Base-by-base conservation (phyloP, 345 rosid species). In the Excoecaria agallocha region DNA sequence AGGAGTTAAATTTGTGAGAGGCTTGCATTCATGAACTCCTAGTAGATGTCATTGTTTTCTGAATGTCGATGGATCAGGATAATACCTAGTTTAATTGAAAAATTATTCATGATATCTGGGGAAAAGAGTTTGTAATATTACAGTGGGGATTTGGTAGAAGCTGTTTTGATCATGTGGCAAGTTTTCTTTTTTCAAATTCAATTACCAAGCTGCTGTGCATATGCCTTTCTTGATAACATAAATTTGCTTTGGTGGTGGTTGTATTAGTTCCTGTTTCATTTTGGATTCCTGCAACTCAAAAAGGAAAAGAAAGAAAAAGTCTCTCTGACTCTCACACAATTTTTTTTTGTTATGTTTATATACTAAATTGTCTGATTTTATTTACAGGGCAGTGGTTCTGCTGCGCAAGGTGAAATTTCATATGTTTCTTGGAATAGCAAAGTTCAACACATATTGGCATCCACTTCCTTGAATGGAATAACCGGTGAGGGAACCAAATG, bases 391-490 rank as follows among this genome's bases (percentile, higher is more conserved):
- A 90, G 83, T 81, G 96, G 98, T 84, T 83, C 97, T 77, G 89
- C 98, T 67, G 70, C 93, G 58, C 99, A 96, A 87, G 97, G 93
- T 78, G 99, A 96, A 89, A 91, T 93, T 78, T 93, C 98, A 20
- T 93, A 84, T 85, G 77, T 96, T 54, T 93, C 98, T 49, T 96
- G 99, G 99, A 96, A 96, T 81, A 83, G 92, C 81, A 96, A 88
- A 84, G 97, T 93, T 82, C 92, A 89, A 45, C 91, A 96, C 73
- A 96, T 96, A 76, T 83, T 96, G 73, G 97, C 97, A 68, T 93
- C 99, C 74, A 91, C 99, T 69, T 96, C 99, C 43, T 85, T 87
- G 75, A 89, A 88, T 77, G 99, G 99, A 79, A 89, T 91, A 75
- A 96, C 98, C 68, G 96, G 99, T 96, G 84, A 93, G 96, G 56